phyloP scores from a whole-genome alignment of 306 rosid genomes.

The Vigna trinervia region DNA sequence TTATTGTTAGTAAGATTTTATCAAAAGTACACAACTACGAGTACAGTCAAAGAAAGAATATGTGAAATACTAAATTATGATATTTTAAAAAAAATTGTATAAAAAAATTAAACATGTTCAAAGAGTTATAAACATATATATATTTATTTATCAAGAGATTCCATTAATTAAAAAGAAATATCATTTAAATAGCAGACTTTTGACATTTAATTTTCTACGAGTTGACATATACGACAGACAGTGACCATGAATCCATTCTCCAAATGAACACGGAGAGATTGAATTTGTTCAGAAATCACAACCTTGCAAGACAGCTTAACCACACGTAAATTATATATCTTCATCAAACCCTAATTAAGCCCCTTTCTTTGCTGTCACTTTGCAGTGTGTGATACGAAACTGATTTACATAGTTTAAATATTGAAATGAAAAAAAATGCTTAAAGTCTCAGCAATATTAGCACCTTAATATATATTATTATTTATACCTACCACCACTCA shows the following conservation, averaged over 20 bases:
- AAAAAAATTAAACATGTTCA: too few relatives aligned
- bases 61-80: too few relatives aligned
- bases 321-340: not conserved
- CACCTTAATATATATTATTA: too few relatives aligned
- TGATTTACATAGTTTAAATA: not conserved
- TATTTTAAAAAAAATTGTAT: too few relatives aligned
- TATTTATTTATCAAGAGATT: too few relatives aligned
- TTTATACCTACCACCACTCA: not conserved
- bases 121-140: too few relatives aligned
- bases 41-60: too few relatives aligned
- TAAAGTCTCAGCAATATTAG: constrained; percentile 18
- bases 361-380: not conserved
- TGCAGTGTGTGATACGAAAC: constrained; percentile 38
- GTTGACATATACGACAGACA: not conserved
- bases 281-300: constrained; percentile 4
- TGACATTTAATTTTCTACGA: too few relatives aligned
- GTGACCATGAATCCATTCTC: not conserved
- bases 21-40: too few relatives aligned
- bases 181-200: too few relatives aligned
- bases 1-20: too few relatives aligned
- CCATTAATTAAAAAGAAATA: too few relatives aligned
- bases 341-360: not conserved
- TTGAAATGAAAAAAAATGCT: not conserved
- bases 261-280: not conserved
- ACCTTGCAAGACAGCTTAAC: constrained; percentile 30